Percentiles rank a stretch among this genome's conserved stretches.
phyloP scores from a whole-genome alignment of 192 early-diverging fungal genomes.

The Coemansia sp. region DNA sequence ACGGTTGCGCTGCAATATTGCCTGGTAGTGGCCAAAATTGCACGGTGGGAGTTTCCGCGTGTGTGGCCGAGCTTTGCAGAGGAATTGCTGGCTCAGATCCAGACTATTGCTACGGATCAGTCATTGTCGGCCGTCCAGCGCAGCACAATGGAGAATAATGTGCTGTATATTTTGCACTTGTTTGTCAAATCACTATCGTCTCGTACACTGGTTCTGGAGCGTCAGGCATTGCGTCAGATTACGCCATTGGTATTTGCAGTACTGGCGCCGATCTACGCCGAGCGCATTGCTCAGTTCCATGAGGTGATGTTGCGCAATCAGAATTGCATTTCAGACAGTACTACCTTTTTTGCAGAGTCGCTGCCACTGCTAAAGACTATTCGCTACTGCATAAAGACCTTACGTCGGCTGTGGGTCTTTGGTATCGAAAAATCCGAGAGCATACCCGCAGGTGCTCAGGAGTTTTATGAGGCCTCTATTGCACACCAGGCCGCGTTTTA shows the following conservation, averaged over 20 bases:
- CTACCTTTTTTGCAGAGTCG: constrained; percentile 27
- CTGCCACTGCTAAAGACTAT: constrained; percentile 59
- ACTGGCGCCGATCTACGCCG: constrained; percentile 65
- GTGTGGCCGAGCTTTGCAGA: constrained; percentile 70
- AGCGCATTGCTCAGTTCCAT: constrained; percentile 59
- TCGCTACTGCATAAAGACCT: constrained; percentile 66
- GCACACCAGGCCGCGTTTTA: constrained; percentile 42
- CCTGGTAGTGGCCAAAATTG: constrained; percentile 76
- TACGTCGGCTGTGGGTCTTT: constrained; percentile 76
- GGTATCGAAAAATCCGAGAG: constrained; percentile 61
- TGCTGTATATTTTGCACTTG: constrained; percentile 70
- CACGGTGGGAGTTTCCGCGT: constrained; percentile 80
- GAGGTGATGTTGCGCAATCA: constrained; percentile 16
- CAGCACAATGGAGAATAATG: constrained; percentile 62
- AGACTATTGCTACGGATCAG: constrained; percentile 12
- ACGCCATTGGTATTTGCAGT: constrained; percentile 73
- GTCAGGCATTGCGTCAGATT: constrained; percentile 58
- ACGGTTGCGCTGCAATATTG: constrained; percentile 75
- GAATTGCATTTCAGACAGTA: background rate
- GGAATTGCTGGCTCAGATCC: constrained; percentile 21
- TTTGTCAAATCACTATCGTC: constrained; percentile 75
- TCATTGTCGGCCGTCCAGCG: constrained; percentile 16
- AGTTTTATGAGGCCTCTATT: constrained; percentile 32
- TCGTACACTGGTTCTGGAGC: constrained; percentile 62
- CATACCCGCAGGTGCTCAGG: constrained; percentile 10